A percentile compares a stretch with the other conserved stretches of the same genome.
Evolutionary conservation across 371 early-diverging fungal genomes (phyloP).

Genomic region (Conidiobolus incongruus): DNA sequence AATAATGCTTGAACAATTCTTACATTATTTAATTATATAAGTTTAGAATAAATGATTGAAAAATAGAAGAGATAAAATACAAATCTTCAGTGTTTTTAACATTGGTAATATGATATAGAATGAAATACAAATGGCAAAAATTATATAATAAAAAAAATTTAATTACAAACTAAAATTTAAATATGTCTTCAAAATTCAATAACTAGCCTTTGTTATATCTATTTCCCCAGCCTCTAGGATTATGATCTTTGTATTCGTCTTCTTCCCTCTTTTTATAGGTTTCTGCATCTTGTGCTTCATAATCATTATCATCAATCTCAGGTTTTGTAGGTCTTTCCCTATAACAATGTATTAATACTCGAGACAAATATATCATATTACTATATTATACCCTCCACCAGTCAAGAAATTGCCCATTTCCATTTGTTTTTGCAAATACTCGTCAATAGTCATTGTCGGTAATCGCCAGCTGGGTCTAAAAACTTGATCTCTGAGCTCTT

Average conservation of each 20-base stretch:
- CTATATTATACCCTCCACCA: constrained; percentile 65
- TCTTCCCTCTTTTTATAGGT: constrained; percentile 61
- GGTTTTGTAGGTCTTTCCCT: constrained; percentile 28
- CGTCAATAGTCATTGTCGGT: constrained; percentile 93
- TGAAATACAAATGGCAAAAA: too few species aligned
- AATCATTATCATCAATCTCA: constrained; percentile 44
- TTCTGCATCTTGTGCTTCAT: constrained; percentile 57
- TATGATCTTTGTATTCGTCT: constrained; percentile 86
- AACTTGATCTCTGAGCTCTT: constrained; percentile 47
- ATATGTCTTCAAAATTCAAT: too few species aligned
- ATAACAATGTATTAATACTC: too few species aligned
- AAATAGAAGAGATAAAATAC: too few species aligned
- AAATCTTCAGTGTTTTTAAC: too few species aligned
- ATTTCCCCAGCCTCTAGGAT: constrained; percentile 72
- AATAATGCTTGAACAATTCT: too few species aligned
- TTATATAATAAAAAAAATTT: too few species aligned
- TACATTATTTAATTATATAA: too few species aligned
- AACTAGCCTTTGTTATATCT: constrained; percentile 7
- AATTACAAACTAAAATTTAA: too few species aligned
- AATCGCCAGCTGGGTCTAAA: constrained; percentile 71
- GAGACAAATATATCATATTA: too few species aligned
- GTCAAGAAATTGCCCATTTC: constrained; percentile 69
- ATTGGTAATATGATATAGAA: too few species aligned
- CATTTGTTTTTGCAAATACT: constrained; percentile 70
- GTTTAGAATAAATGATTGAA: too few species aligned